These are phyloP conservation scores for Albugo candida DNA, from an alignment of 352 stramenopile genomes.

Conservation along the genomic window DNA sequence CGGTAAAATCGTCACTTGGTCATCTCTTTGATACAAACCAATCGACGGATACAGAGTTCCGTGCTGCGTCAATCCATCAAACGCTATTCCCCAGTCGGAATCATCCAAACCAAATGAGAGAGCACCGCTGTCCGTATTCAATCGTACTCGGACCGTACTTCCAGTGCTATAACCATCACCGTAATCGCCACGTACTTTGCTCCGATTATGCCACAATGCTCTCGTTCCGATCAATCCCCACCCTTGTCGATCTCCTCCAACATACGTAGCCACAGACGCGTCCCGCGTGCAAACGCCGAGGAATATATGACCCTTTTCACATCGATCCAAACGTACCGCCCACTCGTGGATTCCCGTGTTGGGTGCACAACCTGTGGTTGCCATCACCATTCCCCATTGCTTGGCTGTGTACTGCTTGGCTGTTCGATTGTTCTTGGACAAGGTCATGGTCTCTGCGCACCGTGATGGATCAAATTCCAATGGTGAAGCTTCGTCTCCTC, in stretches of 20 bases:
- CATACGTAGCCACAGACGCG: conserved; percentile 73
- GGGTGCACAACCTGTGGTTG: conserved; percentile 58
- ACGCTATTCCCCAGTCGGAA: conserved; percentile 77
- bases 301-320: conserved; percentile 81
- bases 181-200: conserved; percentile 78
- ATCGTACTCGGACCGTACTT: conserved; percentile 52
- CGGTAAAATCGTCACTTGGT: conserved; percentile 73
- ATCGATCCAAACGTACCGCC: conserved; percentile 71
- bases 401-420: conserved; percentile 81
- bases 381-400: conserved; percentile 82
- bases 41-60: conserved; percentile 77
- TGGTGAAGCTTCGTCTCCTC: conserved; percentile 47
- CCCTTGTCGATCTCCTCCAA: conserved; percentile 74
- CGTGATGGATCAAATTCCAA: conserved; percentile 73
- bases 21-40: conserved; percentile 74
- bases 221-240: conserved; percentile 79
- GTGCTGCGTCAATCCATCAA: conserved; percentile 73
- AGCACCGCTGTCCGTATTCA: conserved; percentile 76
- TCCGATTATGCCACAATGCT: conserved; percentile 76
- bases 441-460: conserved; percentile 78
- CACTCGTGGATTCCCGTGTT: conserved; percentile 78
- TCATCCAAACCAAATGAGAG: conserved; percentile 76
- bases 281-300: conserved; percentile 72
- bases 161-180: conserved; percentile 76
- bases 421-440: conserved; percentile 64